Evolutionary conservation across 495 filamentous ascomycete species (phyloP), one percentile per base, ranked within the genome.

Genomic region (Penicillium macrosclerotiorum): DNA sequence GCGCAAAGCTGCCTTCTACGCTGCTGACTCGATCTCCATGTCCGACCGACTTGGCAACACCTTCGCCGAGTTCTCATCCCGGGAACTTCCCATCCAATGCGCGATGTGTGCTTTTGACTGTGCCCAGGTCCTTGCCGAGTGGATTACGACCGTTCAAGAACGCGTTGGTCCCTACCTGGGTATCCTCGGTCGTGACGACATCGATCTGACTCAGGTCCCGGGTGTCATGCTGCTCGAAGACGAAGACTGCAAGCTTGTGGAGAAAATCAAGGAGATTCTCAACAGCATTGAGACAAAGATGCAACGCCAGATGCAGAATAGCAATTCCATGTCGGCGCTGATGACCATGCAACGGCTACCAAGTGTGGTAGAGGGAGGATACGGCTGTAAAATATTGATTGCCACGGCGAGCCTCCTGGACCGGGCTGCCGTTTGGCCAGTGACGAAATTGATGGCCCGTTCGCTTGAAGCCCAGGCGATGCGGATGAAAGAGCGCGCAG

Each of bases 91-190:
- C 1, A 74, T 97, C 19, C 90, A 95, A 52, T 91, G 90, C 11
- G 89, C 88, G 5, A 84, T 98, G 79, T 97, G 91, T 63, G 80
- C 86, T 9, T 95, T 96, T 61, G 93, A 98, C 57, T 97, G 93
- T 56, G 87, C 90, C n/a, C 90, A 95, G 58, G 90, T 98, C 0
- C 82, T 98, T 18, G 92, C 93, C 1, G 93, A 98, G 65, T 98
- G 93, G 93, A 80, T 94, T 31, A 86, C 87, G 11, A 95, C 92
- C 0, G 85, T 98, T 8, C 93, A 98, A 64, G 90, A 96, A 63
- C 86, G 93, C 8, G 88, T 96, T 36, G 94, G 92, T 0, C 80
- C 84, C 2, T 94, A 89, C 56, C 67, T 96, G 6, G 93, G 93
- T 2, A 79, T 96, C 6, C 77, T 98, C 13, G 90, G 93, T 19